Base-by-base conservation (phyloP, 306 rosid species). In the Pyrus betulifolia region DNA sequence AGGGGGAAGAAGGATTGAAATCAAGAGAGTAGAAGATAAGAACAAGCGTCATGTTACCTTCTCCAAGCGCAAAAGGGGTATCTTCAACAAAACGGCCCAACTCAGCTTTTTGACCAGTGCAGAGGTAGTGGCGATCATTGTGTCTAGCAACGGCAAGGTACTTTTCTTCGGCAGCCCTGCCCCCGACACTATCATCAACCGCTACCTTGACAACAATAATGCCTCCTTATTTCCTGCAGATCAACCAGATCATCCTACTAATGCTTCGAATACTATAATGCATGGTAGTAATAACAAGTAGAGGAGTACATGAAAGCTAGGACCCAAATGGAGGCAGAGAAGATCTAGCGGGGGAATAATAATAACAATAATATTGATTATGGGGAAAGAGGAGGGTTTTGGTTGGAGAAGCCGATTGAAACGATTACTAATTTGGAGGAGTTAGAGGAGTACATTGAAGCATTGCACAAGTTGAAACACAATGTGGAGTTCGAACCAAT, bases 41-140 rank as follows among this genome's bases (percentile, higher is more conserved):
- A 80, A 31, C 80, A 74, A 61, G 18, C 80, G 84, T 40, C 76
- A 75, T 21, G 80, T 69, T 22, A 62, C 84, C 5, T 75, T 80
- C 70, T 80, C 84, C 4, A 80, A 80, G 80, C 61, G 84, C n/a
- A 80, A 74, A 62, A 54, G 15, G 15, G 80, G 72, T 10, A 64
- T 75, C 28, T 58, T 80, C 71, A 80, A 74, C 38, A 80, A 80
- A 54, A 67, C 84, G 1, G 80, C 76, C 1, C 76, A 80, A 31
- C 33, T 80, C 10, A 74, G 59, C 40, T 21, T 75, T 58, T 59
- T 80, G 35, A 75, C 76, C 15, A 76, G 80, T 3, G 76, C 76
- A 8, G 76, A 80, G 30, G 42, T 38, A 0, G 72, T 35, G 2
- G 76, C 14, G 0, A 44, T 60, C 13, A 61, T 80, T 10, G 66